phyloP scores from a whole-genome alignment of 441 rosid genomes.

The Raphanus hybrid region DNA sequence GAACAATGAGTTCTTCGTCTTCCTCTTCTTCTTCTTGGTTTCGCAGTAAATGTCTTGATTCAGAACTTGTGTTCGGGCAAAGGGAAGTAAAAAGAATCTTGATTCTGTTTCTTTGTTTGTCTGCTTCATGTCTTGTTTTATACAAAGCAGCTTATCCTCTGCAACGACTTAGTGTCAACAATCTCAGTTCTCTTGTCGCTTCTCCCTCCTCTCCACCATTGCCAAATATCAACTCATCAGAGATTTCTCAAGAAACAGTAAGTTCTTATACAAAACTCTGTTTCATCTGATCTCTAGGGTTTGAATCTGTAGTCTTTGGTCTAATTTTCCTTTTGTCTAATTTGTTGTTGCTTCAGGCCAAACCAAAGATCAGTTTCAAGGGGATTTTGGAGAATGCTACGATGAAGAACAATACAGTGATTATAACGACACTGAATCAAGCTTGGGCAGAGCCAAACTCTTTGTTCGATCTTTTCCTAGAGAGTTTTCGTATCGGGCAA shows the following conservation, averaged over 20 bases:
- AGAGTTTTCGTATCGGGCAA: too few relatives aligned
- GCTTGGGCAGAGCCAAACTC: conserved; percentile 59
- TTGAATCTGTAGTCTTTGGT: not conserved
- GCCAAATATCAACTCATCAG: conserved; percentile 15
- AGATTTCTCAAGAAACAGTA: conserved; percentile 25
- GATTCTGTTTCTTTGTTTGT: conserved; percentile 36
- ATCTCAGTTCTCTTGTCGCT: conserved; percentile 20
- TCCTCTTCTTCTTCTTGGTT: conserved; percentile 14
- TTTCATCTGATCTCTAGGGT: not conserved
- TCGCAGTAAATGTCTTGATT: conserved; percentile 27
- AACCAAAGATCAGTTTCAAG: conserved; percentile 26
- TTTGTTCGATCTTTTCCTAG: conserved; percentile 42
- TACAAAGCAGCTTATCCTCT: conserved; percentile 37
- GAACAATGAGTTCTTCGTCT: conserved; percentile 35
- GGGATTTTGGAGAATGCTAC: conserved; percentile 29
- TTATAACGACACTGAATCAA: conserved; percentile 50
- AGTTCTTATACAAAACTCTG: conserved; percentile 25
- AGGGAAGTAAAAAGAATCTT: conserved; percentile 34
- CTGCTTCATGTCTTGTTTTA: conserved; percentile 39
- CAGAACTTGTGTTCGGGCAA: conserved; percentile 25
- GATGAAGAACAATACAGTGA: conserved; percentile 47
- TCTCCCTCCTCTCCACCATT: conserved; percentile 26
- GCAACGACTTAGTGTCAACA: conserved; percentile 25
- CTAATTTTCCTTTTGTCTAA: not conserved
- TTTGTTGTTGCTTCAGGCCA: conserved; percentile 26